These are phyloP conservation scores for Coccomyxa subellipsoidea DNA, from an alignment of 163 green algal species.

Conservation along the genomic window DNA sequence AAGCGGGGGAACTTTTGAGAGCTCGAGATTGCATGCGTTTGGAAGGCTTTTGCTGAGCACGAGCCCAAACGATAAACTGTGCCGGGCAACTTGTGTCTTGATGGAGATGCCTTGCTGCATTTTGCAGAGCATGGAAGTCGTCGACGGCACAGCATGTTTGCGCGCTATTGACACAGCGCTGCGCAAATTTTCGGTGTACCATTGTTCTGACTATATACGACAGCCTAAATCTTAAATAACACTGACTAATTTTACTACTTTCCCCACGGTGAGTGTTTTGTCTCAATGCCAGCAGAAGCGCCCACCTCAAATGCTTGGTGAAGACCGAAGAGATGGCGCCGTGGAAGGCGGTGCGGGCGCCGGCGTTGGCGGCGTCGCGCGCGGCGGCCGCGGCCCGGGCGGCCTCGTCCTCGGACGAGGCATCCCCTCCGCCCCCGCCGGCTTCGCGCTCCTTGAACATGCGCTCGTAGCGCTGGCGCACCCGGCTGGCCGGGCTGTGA, in stretches of 20 bases:
- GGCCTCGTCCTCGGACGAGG: constrained; percentile 17
- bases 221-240: no score
- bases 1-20: no score
- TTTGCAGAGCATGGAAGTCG: background rate
- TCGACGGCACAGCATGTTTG: no score
- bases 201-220: no score
- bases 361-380: constrained; percentile 41
- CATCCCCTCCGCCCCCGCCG: background rate
- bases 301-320: constrained; percentile 49
- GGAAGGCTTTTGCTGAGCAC: no score
- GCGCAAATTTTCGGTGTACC: no score
- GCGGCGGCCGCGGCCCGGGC: constrained; percentile 27
- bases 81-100: no score
- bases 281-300: background rate
- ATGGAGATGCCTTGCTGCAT: background rate
- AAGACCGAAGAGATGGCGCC: constrained; percentile 82
- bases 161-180: no score
- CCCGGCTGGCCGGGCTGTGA: constrained; percentile 16
- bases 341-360: constrained; percentile 66
- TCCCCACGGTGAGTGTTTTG: no score
- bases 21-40: no score
- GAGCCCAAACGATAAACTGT: no score
- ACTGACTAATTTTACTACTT: no score
- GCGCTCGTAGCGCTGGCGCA: constrained; percentile 42
- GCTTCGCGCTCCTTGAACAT: constrained; percentile 47